phyloP scores from a whole-genome alignment of 164 flowering plant species.

The Magnolia changhungtana region DNA sequence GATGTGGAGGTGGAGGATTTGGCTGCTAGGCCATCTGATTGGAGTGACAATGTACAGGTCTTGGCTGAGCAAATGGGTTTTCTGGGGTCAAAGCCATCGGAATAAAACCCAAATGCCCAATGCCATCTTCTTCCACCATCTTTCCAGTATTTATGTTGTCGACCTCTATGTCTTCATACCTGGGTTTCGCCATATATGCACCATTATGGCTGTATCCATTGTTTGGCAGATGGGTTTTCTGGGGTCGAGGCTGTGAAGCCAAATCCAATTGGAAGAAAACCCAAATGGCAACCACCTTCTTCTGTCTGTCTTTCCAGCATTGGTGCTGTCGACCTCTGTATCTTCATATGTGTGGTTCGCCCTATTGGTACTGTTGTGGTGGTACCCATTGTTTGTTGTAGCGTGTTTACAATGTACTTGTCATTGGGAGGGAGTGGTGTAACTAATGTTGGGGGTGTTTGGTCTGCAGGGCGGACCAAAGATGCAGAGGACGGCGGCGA shows the following conservation, averaged over 20 bases:
- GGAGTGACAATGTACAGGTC: constrained; percentile 24
- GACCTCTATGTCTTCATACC: background rate
- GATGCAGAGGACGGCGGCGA: no score
- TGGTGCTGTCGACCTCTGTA: background rate
- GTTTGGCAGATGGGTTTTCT: constrained; percentile 17
- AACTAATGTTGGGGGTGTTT: no score
- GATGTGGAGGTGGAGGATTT: constrained; percentile 50
- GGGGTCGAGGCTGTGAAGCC: background rate
- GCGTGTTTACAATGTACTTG: no score
- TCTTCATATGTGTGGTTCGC: background rate
- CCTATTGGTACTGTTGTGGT: background rate
- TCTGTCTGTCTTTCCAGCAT: background rate
- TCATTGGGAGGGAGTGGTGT: no score
- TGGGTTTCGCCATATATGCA: background rate
- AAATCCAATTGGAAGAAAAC: background rate
- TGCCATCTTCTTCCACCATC: background rate
- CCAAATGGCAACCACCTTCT: no score
- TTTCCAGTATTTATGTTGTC: background rate
- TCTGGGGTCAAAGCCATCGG: background rate
- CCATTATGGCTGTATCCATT: background rate
- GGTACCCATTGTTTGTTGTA: background rate
- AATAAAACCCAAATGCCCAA: background rate
- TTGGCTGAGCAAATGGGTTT: constrained; percentile 29
- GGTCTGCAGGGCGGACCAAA: no score
- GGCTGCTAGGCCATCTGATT: constrained; percentile 27